These are phyloP conservation scores for Bertia moriformis DNA, from an alignment of 2,329 filamentous ascomycete genomes.

Conservation along the genomic window DNA sequence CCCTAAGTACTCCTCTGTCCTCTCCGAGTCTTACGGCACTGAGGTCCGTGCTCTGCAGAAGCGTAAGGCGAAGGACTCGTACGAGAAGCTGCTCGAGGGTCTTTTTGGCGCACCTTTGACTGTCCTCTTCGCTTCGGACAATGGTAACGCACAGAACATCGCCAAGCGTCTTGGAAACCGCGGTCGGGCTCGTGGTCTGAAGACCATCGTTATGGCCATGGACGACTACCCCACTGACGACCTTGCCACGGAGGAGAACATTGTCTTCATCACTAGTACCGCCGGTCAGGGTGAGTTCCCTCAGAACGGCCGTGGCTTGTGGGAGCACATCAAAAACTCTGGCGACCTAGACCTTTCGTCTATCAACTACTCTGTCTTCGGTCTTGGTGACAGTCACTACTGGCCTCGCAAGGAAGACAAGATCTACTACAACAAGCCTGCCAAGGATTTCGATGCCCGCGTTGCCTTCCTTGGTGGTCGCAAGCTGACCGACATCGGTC, in stretches of 20 bases:
- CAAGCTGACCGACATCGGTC: slow-evolving; percentile 67
- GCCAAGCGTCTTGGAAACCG: slow-evolving; percentile 81
- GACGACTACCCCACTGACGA: slow-evolving; percentile 95
- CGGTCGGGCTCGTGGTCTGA: slow-evolving; percentile 79
- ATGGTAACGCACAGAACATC: slow-evolving; percentile 74
- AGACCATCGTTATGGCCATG: slow-evolving; percentile 91
- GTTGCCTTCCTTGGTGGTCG: slow-evolving; percentile 71
- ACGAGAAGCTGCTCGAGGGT: slow-evolving; percentile 82
- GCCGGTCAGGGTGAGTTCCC: slow-evolving; percentile 97
- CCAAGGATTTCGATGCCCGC: slow-evolving; percentile 78
- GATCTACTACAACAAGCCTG: slow-evolving; percentile 98
- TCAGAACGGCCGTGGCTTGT: slow-evolving; percentile 82
- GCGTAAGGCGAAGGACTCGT: slow-evolving; percentile 90
- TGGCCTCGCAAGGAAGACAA: slow-evolving; percentile 97
- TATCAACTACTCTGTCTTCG: slow-evolving; percentile 82
- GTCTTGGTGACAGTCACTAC: slow-evolving; percentile 93
- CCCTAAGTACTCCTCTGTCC: slow-evolving; percentile 68
- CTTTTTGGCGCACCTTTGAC: slow-evolving; percentile 86
- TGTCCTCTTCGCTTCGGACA: slow-evolving; percentile 86
- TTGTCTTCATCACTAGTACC: slow-evolving; percentile 75
- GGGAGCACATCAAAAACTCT: slow-evolving; percentile 84
- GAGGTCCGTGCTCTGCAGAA: slow-evolving; percentile 89
- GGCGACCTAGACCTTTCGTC: slow-evolving; percentile 80
- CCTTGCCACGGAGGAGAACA: slow-evolving; percentile 78
- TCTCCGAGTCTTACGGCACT: slow-evolving; percentile 81